Base-by-base conservation (phyloP, 2,329 filamentous ascomycete species). In the Fonsecaea pedrosoi region DNA sequence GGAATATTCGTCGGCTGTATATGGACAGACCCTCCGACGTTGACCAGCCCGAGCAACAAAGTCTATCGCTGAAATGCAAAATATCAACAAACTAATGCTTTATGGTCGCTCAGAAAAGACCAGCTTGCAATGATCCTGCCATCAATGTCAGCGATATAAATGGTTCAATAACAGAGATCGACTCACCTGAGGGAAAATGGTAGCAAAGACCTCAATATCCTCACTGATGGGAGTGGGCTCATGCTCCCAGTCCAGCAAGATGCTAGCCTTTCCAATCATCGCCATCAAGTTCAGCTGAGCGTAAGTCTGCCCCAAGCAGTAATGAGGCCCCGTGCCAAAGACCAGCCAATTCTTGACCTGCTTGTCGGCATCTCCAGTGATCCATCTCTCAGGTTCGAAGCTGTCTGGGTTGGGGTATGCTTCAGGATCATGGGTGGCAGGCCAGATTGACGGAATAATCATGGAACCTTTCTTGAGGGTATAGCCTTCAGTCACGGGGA, bases 151-250 rank as follows among this genome's bases (percentile, higher is more conserved):
- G 56, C 54, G 56, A 45, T 50, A 8, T n/a, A 5, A 48, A 32
- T 30, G 48, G 18, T 45, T 7, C 12, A 15, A 69, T 12, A 32
- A 35, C 25, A 8, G 15, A 4, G 62, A 64, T 71, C 66, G 50
- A 82, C 89, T 79, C 82, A 96, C 94, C 90, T 91, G 90, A 64
- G 95, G 95, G 86, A 99, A 99, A 74, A 99, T 96, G 34, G 93
- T 97, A 48, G 95, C 95, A 82, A 98, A 99, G 72, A 98, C 94
- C 83, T 96, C 94, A 80, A 99, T 98, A 80, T 96, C 90, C 82
- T 99, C 95, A 0, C 92, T 96, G 66, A 84, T 76, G 0, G 91
- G 88, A 10, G 95, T 98, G 18, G 92, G 81, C 77, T 92, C 88
- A 79, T 99, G 95, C 78, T 89, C 86, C 94, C 94, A 98, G 79